phyloP scores from a whole-genome alignment of 2,329 filamentous ascomycete species.

The Cryphonectria radicalis region DNA sequence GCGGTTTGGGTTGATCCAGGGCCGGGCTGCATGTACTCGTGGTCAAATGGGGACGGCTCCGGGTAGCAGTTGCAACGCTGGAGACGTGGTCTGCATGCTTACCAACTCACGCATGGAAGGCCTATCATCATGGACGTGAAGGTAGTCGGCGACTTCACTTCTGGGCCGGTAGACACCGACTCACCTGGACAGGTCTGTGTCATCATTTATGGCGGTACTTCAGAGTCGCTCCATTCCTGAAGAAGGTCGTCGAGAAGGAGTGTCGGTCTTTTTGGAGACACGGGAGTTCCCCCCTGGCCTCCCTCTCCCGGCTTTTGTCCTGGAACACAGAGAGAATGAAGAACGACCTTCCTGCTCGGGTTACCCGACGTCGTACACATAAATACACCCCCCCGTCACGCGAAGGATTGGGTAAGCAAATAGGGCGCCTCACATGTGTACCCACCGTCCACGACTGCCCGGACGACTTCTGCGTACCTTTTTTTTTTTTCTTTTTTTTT shows the following conservation, averaged over 20 bases:
- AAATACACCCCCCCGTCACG: background rate
- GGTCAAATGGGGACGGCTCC: background rate
- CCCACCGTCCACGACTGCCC: background rate
- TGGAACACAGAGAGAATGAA: background rate
- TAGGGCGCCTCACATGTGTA: background rate
- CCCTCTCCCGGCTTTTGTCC: background rate
- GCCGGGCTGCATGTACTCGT: background rate
- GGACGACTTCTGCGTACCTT: background rate
- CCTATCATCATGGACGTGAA: background rate
- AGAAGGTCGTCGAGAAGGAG: background rate
- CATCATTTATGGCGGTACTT: background rate
- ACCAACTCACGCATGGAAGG: background rate
- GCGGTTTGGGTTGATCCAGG: background rate
- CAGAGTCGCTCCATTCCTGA: background rate
- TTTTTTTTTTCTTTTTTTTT: too few species aligned
- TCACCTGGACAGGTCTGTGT: background rate
- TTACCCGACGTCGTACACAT: background rate
- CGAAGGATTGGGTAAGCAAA: constrained; percentile 7
- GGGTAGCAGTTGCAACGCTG: background rate
- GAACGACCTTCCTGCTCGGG: background rate
- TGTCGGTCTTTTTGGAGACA: background rate
- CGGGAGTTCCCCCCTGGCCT: background rate
- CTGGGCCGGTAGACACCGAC: background rate
- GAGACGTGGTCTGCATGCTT: background rate
- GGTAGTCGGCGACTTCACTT: background rate